Evolutionary conservation across 441 rosid genomes (phyloP), one percentile per base, ranked within the genome.

Genomic region (Dalechampia spathulata): DNA sequence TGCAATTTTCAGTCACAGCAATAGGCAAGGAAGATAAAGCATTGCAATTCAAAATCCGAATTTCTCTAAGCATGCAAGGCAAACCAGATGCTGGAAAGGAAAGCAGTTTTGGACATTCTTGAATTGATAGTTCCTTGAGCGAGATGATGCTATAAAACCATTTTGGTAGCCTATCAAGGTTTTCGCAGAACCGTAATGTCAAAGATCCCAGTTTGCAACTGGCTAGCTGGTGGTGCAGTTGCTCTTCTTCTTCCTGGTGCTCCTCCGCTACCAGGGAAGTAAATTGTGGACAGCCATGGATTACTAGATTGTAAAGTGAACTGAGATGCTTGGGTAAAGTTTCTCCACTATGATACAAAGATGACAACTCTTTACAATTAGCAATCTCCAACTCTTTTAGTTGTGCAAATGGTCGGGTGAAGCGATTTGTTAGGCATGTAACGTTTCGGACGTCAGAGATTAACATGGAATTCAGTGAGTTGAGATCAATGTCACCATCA

Each of bases 21-120:
- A 17, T 28, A 7, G 62, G 62, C 22, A 58, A 58, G 0, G 53
- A 34, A 20, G 19, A 15, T n/a, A 58, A 8, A 46, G 44, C 43
- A 30, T 22, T 43, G 44, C 45, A 44, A 28, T 46, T 21, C 7
- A 21, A 10, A 19, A 58, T 58, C 23, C 19, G 16, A 34, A 58
- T 38, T 8, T 8, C 21, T 5, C 46, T 32, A 2, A 58, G 23
- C 40, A 19, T 47, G 12, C 53, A 7, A 58, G 42, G 54, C 10
- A 44, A 23, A 36, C 42, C 30, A 13, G 19, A 30, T 28, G 23
- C 20, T 3, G 45, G 54, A 23, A 58, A 46, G 27, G 53, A 58
- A 10, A 21, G 27, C 19, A 52, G 43, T 25, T 22, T 39, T 8
- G 58, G 58, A 25, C 58, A 39, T 15, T 16, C 58, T 23, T 54